These are phyloP conservation scores for Trametes sanguinea DNA, from an alignment of 768 basidiomycete genomes.

Conservation along the genomic window DNA sequence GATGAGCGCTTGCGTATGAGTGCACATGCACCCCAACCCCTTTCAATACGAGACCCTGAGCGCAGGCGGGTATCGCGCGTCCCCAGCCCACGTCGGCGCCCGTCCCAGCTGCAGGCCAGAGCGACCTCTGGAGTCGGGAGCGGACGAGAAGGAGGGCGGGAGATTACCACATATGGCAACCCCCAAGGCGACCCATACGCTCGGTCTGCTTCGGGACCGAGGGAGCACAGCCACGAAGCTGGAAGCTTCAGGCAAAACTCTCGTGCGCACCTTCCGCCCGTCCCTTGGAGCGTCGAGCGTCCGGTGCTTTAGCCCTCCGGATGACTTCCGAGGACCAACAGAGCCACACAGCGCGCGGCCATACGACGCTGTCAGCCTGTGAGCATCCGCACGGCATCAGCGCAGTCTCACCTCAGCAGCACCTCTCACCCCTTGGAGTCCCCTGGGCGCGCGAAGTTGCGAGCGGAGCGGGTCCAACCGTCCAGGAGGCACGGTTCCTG, in stretches of 20 bases:
- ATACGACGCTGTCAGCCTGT: neutral
- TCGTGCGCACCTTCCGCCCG: neutral
- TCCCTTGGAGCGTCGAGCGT: neutral
- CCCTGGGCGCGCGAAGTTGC: too few species aligned
- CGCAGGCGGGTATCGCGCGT: too few species aligned
- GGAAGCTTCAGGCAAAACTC: neutral
- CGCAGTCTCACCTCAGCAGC: neutral
- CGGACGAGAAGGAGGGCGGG: neutral
- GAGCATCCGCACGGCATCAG: neutral
- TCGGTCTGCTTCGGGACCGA: neutral
- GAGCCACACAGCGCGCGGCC: neutral
- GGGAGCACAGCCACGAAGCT: neutral
- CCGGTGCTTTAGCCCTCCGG: conserved; percentile 1
- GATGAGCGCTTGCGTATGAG: neutral
- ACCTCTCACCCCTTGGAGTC: neutral
- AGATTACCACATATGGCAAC: neutral
- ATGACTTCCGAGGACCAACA: neutral
- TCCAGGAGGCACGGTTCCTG: too few species aligned
- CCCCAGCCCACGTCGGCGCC: too few species aligned
- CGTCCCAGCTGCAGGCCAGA: neutral
- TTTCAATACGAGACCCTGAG: too few species aligned
- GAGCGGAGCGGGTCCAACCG: too few species aligned
- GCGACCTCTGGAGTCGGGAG: neutral
- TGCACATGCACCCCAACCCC: too few species aligned
- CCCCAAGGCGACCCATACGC: neutral